phyloP scores from a whole-genome alignment of 2,329 filamentous ascomycete genomes.

The Aureobasidium sp. region DNA sequence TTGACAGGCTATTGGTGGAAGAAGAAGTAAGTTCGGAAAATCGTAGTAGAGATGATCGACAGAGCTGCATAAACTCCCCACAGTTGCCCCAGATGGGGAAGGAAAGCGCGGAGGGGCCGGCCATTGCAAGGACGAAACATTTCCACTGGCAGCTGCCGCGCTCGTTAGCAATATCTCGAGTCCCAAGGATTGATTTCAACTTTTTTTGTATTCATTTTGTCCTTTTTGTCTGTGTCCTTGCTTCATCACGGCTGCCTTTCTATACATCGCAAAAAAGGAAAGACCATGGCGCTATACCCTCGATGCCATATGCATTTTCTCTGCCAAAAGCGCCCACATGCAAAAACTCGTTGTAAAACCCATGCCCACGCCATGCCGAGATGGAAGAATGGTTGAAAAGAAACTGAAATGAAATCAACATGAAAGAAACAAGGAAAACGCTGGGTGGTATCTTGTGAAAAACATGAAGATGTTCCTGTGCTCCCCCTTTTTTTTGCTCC shows the following conservation, averaged over 20 bases:
- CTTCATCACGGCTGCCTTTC: background rate
- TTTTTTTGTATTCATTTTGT: constrained; percentile 1
- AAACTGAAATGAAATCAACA: constrained; percentile 6
- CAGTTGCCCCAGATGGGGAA: background rate
- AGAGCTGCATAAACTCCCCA: background rate
- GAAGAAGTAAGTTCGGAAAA: background rate
- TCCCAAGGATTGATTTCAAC: background rate
- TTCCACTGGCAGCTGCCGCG: no score
- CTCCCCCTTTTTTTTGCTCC: background rate
- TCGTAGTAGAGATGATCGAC: background rate
- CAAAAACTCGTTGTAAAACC: background rate
- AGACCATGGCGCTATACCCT: background rate
- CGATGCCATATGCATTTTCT: background rate
- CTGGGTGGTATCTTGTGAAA: constrained; percentile 6
- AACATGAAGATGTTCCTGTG: constrained; percentile 8
- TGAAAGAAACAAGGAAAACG: constrained; percentile 1
- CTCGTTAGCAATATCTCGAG: no score
- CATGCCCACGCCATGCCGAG: background rate
- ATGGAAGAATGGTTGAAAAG: background rate
- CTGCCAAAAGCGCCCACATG: constrained; percentile 1
- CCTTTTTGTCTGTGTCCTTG: background rate
- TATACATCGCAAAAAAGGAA: constrained; percentile 1
- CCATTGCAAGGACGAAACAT: background rate
- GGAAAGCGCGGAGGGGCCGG: background rate
- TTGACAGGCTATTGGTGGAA: background rate